Evolutionary conservation across 805 yeast genomes (phyloP).

Genomic region (Kluyveromyces aestuarii): DNA sequence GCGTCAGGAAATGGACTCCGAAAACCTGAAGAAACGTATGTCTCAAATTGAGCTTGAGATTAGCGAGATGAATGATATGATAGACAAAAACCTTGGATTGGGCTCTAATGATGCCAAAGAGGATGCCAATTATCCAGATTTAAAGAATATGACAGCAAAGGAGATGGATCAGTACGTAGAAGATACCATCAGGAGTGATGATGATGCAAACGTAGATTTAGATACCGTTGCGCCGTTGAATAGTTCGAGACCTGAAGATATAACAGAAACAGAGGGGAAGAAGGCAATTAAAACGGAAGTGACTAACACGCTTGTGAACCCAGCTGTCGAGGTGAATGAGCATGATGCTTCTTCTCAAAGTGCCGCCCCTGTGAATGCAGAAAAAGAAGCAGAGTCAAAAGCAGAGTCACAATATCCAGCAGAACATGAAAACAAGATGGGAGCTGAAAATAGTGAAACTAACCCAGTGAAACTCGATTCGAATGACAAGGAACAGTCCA

Average conservation of each 20-base stretch:
- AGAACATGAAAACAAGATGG: neutral
- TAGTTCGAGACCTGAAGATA: neutral
- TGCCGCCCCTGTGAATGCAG: neutral
- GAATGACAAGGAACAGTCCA: neutral
- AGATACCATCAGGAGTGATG: conserved; percentile 2
- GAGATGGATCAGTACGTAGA: conserved; percentile 6
- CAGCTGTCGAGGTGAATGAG: neutral
- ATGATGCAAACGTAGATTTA: neutral
- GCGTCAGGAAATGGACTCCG: conserved; percentile 13
- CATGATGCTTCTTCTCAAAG: neutral
- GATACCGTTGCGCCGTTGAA: neutral
- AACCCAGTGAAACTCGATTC: neutral
- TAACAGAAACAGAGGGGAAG: neutral
- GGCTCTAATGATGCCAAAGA: too few relatives aligned
- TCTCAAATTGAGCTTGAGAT: conserved; percentile 29
- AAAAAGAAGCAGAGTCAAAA: neutral
- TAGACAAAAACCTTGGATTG: conserved; percentile 22
- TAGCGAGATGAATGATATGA: conserved; percentile 27
- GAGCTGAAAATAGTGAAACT: neutral
- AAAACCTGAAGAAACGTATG: conserved; percentile 23
- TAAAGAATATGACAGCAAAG: conserved; percentile 6
- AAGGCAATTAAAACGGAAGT: neutral
- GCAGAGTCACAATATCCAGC: neutral
- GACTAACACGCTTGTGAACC: neutral
- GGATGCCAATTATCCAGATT: neutral